Conservation (phyloP, 305 asterid species). For the Fraxinus velutina region DNA sequence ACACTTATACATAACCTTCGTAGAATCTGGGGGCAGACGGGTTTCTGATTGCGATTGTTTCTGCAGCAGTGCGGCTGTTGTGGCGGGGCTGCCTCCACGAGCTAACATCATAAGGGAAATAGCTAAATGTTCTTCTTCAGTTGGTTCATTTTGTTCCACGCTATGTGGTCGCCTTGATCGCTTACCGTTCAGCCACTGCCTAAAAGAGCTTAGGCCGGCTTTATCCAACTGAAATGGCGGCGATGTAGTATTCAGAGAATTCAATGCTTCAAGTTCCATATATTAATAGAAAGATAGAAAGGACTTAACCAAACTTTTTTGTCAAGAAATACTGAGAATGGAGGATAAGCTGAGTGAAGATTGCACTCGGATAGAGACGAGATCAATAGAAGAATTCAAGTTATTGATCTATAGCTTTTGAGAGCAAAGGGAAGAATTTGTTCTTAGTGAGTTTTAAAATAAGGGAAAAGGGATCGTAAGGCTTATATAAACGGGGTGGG, state of each 20-base stretch:
- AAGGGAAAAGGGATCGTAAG: background rate
- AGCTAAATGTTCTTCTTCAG: slow-evolving; percentile 47
- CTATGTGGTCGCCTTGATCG: slow-evolving; percentile 39
- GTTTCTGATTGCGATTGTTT: background rate
- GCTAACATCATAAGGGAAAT: slow-evolving; percentile 44
- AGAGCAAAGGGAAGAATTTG: background rate
- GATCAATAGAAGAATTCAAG: background rate
- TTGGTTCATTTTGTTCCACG: slow-evolving; percentile 29
- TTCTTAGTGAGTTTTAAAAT: background rate
- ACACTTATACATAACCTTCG: slow-evolving; percentile 33
- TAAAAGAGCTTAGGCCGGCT: slow-evolving; percentile 23
- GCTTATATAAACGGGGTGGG: background rate
- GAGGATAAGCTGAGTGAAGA: background rate
- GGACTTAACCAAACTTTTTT: background rate
- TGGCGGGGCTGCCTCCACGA: slow-evolving; percentile 17
- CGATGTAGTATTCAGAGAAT: slow-evolving; percentile 40
- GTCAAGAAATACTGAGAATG: background rate
- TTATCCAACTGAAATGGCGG: slow-evolving; percentile 31
- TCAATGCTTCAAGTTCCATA: slow-evolving; percentile 52
- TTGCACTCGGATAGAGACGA: background rate
- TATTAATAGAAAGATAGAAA: background rate
- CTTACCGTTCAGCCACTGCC: slow-evolving; percentile 41
- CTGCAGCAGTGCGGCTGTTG: background rate
- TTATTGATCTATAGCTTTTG: background rate
- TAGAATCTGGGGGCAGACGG: background rate